Percentiles rank a stretch among this genome's conserved stretches.
phyloP scores from a whole-genome alignment of 2,329 filamentous ascomycete species.

The Colletotrichum liriopes region DNA sequence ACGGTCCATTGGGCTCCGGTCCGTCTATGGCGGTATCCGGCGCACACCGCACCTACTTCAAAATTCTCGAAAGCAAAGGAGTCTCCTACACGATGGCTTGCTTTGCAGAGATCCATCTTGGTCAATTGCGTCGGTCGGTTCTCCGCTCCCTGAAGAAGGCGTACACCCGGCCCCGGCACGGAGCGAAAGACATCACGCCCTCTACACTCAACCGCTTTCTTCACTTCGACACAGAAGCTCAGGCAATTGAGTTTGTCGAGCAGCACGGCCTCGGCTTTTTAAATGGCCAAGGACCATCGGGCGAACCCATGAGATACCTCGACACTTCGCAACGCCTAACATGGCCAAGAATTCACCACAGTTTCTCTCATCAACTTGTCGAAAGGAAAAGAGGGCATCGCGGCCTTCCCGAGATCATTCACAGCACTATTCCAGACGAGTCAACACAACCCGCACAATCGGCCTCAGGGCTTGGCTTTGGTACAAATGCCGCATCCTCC shows the following conservation, averaged over 20 bases:
- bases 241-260: conserved; percentile 77
- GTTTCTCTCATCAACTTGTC: conserved; percentile 70
- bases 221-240: conserved; percentile 77
- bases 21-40: conserved; percentile 66
- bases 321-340: conserved; percentile 60
- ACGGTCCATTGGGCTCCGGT: conserved; percentile 69
- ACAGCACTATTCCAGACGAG: conserved; percentile 67
- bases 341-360: conserved; percentile 67
- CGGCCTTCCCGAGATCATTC: conserved; percentile 70
- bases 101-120: conserved; percentile 78
- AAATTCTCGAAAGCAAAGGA: conserved; percentile 68
- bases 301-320: conserved; percentile 56
- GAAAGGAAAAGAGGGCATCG: conserved; percentile 71
- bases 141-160: conserved; percentile 69
- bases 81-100: conserved; percentile 81
- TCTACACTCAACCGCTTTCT: conserved; percentile 70
- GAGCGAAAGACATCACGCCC: conserved; percentile 73
- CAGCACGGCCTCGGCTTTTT: conserved; percentile 70
- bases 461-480: conserved; percentile 16
- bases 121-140: conserved; percentile 71
- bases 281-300: conserved; percentile 51
- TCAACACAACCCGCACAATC: conserved; percentile 1
- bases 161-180: conserved; percentile 70
- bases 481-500: conserved; percentile 30
- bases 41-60: conserved; percentile 70